A percentile compares a stretch with the other conserved stretches of the same genome.
Evolutionary conservation across 1,284 basidiomycete genomes (phyloP).

Genomic region (Apiotrichum veenhuisii): DNA sequence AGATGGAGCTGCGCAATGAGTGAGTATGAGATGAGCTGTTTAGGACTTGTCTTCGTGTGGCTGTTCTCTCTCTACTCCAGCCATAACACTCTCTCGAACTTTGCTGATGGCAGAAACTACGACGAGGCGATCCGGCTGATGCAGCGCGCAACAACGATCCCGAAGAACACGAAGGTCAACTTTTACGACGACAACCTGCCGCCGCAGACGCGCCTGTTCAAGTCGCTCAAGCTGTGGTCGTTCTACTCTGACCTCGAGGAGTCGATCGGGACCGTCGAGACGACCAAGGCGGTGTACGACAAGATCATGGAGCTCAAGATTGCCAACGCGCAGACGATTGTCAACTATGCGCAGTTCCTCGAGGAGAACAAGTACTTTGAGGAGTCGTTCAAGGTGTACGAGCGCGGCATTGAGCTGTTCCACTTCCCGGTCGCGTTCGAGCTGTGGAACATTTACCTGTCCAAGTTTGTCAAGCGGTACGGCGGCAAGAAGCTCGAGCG

Average conservation of each 20-base stretch:
- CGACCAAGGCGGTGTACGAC: conserved; percentile 90
- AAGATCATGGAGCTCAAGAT: conserved; percentile 96
- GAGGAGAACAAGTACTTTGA: conserved; percentile 99
- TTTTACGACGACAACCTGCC: conserved; percentile 91
- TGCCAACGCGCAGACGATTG: conserved; percentile 95
- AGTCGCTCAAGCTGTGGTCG: conserved; percentile 97
- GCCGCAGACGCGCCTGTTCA: conserved; percentile 88
- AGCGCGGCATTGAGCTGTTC: conserved; percentile 94
- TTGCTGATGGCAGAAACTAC: conserved; percentile 65
- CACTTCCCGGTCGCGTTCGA: conserved; percentile 98
- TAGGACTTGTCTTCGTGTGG: too few relatives aligned
- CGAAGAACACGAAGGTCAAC: conserved; percentile 83
- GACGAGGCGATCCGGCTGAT: conserved; percentile 91
- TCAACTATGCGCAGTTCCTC: conserved; percentile 95
- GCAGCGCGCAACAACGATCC: conserved; percentile 88
- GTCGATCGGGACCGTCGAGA: conserved; percentile 88
- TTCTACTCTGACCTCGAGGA: conserved; percentile 98
- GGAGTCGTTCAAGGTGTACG: conserved; percentile 98
- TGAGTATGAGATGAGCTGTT: conserved; percentile 52
- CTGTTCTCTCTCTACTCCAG: too few relatives aligned
- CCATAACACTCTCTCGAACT: too few relatives aligned
- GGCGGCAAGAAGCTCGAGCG: conserved; percentile 92
- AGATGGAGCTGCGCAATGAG: conserved; percentile 95
- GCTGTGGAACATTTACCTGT: conserved; percentile 98
- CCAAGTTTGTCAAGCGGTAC: conserved; percentile 96